Conservation (phyloP, 805 yeast species). For the Pichia deserticola region DNA sequence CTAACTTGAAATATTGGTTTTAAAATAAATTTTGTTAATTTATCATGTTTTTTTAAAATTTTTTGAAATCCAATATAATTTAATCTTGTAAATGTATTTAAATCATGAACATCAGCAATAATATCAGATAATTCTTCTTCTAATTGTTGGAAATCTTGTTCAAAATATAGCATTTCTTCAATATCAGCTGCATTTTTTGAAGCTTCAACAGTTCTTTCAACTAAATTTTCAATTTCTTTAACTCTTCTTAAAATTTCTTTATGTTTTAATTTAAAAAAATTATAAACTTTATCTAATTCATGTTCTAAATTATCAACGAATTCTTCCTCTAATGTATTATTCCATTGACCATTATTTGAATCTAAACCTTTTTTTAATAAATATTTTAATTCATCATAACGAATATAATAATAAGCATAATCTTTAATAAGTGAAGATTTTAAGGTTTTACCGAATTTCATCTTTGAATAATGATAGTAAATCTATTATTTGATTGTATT, state of each 20-base stretch:
- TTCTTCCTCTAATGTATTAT: constrained; percentile 69
- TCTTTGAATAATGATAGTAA: too few species aligned
- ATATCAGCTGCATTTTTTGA: constrained; percentile 31
- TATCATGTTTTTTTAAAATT: constrained; percentile 94
- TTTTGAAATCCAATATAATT: constrained; percentile 97
- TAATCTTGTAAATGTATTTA: constrained; percentile 86
- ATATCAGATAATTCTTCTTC: constrained; percentile 78
- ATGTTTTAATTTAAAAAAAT: constrained; percentile 82
- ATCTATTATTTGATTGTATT: too few species aligned
- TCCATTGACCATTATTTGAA: constrained; percentile 56
- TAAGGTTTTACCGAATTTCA: constrained; percentile 96
- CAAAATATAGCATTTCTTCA: constrained; percentile 32
- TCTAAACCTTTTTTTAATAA: constrained; percentile 64
- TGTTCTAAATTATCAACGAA: constrained; percentile 69
- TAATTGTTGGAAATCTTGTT: constrained; percentile 62
- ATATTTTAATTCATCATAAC: constrained; percentile 85
- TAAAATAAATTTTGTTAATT: constrained; percentile 69
- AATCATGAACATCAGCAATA: constrained; percentile 95
- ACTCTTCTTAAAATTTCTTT: constrained; percentile 81
- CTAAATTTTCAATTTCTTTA: constrained; percentile 70
- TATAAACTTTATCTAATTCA: constrained; percentile 88
- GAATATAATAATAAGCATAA: constrained; percentile 83
- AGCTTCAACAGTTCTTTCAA: constrained; percentile 46
- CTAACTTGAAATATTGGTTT: constrained; percentile 92
- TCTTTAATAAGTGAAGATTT: constrained; percentile 84